These are phyloP conservation scores for Plasmodium fragile DNA, from an alignment of 169 alveolate species.

Conservation along the genomic window DNA sequence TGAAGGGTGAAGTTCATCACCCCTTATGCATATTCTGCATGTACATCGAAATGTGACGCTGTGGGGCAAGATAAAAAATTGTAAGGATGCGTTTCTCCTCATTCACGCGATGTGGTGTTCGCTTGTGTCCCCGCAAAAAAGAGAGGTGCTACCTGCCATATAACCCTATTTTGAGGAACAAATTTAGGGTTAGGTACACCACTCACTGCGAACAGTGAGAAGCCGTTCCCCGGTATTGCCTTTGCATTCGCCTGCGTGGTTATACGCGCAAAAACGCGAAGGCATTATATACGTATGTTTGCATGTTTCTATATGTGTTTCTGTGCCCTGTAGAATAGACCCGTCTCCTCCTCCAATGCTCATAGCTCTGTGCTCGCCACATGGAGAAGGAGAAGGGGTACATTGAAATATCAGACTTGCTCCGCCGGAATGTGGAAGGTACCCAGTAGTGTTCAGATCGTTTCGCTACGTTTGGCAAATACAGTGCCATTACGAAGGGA, in stretches of 20 bases:
- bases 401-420: constrained; percentile 3
- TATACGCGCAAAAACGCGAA: neutral
- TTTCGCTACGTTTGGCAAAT: neutral
- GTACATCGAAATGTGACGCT: neutral
- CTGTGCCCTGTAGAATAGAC: neutral
- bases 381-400: constrained; percentile 27
- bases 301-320: neutral
- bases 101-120: neutral
- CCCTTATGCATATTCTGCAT: neutral
- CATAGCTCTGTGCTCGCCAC: neutral
- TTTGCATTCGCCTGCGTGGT: neutral
- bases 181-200: neutral
- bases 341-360: neutral
- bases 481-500: neutral
- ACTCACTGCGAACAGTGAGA: neutral
- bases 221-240: neutral
- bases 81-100: neutral
- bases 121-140: neutral
- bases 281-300: neutral
- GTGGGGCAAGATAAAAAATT: neutral
- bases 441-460: neutral
- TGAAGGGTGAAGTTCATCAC: neutral
- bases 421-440: constrained; percentile 56
- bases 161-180: neutral
- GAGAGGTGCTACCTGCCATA: neutral